phyloP scores from a whole-genome alignment of 169 alveolate species.

The Cryptosporidium sp. region DNA sequence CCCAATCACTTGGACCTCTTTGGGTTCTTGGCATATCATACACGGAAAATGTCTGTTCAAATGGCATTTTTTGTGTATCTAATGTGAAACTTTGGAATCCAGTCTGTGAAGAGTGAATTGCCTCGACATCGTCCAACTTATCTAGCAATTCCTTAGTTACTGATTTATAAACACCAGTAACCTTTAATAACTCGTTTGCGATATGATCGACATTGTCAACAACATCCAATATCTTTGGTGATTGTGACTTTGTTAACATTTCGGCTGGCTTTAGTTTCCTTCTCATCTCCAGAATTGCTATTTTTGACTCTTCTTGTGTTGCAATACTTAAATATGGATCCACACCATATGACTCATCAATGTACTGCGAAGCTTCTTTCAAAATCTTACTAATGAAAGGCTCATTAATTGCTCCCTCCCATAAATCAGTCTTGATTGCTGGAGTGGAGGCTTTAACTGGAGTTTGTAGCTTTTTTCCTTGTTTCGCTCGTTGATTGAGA shows the following conservation, averaged over 20 bases:
- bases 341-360: constrained; percentile 89
- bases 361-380: constrained; percentile 50
- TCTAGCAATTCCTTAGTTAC: constrained; percentile 83
- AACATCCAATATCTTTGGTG: constrained; percentile 82
- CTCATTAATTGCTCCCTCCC: constrained; percentile 9
- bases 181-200: constrained; percentile 78
- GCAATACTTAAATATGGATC: constrained; percentile 84
- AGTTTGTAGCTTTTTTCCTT: constrained; percentile 6
- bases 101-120: constrained; percentile 82
- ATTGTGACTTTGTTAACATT: constrained; percentile 82
- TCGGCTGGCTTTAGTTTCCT: constrained; percentile 88
- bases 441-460: background rate
- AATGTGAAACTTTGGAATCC: constrained; percentile 83
- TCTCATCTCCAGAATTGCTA: constrained; percentile 84
- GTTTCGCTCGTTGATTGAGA: background rate
- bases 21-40: constrained; percentile 85
- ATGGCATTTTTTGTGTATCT: constrained; percentile 84
- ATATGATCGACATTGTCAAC: constrained; percentile 78
- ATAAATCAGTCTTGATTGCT: constrained; percentile 34
- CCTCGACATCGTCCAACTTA: constrained; percentile 82
- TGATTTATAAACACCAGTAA: constrained; percentile 78
- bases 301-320: constrained; percentile 86
- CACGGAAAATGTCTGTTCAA: constrained; percentile 84
- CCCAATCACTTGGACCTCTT: constrained; percentile 88
- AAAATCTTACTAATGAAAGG: constrained; percentile 48